Conservation (phyloP, 2,329 filamentous ascomycete genomes). For the Penicillium sp. region DNA sequence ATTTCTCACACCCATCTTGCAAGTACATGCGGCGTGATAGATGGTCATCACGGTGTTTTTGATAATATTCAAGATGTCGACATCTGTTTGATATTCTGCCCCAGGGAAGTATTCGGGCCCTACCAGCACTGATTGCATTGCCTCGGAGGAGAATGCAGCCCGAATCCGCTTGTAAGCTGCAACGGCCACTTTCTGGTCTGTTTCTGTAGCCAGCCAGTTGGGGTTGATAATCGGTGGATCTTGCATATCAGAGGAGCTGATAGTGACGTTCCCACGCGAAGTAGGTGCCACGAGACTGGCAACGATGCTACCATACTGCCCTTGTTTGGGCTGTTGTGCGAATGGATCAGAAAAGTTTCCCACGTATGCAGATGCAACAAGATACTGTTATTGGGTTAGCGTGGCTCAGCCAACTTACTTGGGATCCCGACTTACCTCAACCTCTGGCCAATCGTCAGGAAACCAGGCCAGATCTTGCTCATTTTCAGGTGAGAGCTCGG, state of each 20-base stretch:
- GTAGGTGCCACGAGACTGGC: constrained; percentile 32
- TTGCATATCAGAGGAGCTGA: constrained; percentile 28
- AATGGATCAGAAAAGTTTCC: constrained; percentile 28
- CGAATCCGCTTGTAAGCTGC: constrained; percentile 44
- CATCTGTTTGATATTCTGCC: constrained; percentile 38
- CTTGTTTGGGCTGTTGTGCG: constrained; percentile 20
- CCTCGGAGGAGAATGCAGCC: constrained; percentile 30
- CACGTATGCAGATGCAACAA: constrained; percentile 25
- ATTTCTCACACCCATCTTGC: constrained; percentile 29
- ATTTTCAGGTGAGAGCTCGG: constrained; percentile 15
- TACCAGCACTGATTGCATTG: constrained; percentile 28
- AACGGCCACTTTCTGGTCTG: constrained; percentile 46
- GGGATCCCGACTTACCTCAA: constrained; percentile 25
- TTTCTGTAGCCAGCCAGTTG: constrained; percentile 44
- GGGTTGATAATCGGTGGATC: constrained; percentile 45
- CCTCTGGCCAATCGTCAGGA: constrained; percentile 37
- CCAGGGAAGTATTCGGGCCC: constrained; percentile 40
- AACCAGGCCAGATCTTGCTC: constrained; percentile 26
- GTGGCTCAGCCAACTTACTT: background rate
- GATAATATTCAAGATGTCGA: constrained; percentile 40
- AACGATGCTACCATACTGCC: constrained; percentile 29
- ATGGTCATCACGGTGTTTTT: constrained; percentile 28
- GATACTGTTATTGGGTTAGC: constrained; percentile 18
- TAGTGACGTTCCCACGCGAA: constrained; percentile 46
- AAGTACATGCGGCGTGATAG: constrained; percentile 31